Base-by-base conservation (phyloP, 148 eudicot species). In the Chenopodium berlandieri region DNA sequence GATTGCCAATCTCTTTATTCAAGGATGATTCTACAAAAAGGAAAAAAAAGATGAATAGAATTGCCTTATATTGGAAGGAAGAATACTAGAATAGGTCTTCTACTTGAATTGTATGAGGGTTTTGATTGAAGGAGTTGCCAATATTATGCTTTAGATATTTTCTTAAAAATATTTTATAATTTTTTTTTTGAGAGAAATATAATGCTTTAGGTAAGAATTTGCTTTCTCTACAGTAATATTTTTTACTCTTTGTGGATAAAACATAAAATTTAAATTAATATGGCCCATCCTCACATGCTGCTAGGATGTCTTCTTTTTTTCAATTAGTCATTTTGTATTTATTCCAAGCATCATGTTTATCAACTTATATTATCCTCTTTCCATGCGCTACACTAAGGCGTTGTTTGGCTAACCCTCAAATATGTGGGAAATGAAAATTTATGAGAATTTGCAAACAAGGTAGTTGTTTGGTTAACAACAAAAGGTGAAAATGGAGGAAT, bases 281-380 rank as follows among this genome's bases (percentile, higher is more conserved):
- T 76, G 83, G 69, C 84, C 84, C 84, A 58, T 76, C 46, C 50
- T 77, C 80, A 77, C 80, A 82, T 69, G 76, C 25, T 22, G 34
- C 17, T 58, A 17, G 40, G 32, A 69, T 27, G 0, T 64, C 31
- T 1, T 71, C 32, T 22, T 77, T 77, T 75, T 4, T 58, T 58
- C 25, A 23, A 23, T n/a, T 2, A 19, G 17, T 0, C 4, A 58
- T 58, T 58, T 27, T 27, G 22, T 19, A 58, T 23, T 58, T 58
- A 8, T 58, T 58, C 22, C 22, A 16, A 58, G 63, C 63, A 19
- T 58, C 19, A 19, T 17, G 63, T 58, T 17, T 1, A 58, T 7
- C 0, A 58, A 58, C 63, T 58, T n/a, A 58, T 7, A 27, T 27
- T 27, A 27, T 27, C 27, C 0, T 27, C 27, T 27, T 27, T 27